Evolutionary conservation across 2,329 filamentous ascomycete species (phyloP).

Genomic region (Beauveria sp.): DNA sequence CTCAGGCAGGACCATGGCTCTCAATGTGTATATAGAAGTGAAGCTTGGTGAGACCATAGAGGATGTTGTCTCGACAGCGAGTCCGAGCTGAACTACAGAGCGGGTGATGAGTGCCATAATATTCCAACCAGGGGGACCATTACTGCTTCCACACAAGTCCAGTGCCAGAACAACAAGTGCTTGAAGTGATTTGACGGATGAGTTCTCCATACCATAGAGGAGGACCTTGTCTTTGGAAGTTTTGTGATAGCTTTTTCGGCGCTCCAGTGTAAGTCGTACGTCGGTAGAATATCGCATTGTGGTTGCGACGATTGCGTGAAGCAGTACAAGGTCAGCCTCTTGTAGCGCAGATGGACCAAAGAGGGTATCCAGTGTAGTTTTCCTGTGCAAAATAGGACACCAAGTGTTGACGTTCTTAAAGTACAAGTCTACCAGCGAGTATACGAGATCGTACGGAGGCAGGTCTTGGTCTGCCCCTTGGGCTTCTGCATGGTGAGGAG

Average conservation of each 20-base stretch:
- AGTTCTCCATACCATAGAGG: constrained; percentile 81
- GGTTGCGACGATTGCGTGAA: constrained; percentile 85
- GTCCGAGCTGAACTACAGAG: constrained; percentile 78
- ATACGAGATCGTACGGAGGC: constrained; percentile 67
- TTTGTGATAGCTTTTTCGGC: constrained; percentile 67
- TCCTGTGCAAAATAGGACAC: constrained; percentile 85
- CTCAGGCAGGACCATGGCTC: constrained; percentile 78
- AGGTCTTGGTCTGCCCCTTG: constrained; percentile 51
- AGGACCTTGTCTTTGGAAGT: constrained; percentile 80
- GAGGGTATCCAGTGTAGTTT: constrained; percentile 71
- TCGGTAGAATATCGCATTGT: constrained; percentile 80
- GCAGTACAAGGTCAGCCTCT: constrained; percentile 71
- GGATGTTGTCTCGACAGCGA: constrained; percentile 77
- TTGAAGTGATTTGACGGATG: constrained; percentile 80
- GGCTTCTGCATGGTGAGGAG: constrained; percentile 8
- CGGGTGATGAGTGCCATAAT: constrained; percentile 82
- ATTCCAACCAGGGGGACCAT: constrained; percentile 89
- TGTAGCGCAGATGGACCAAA: constrained; percentile 72
- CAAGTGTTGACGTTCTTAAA: constrained; percentile 76
- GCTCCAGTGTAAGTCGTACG: constrained; percentile 62
- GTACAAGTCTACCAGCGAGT: constrained; percentile 66
- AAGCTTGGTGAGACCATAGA: constrained; percentile 70
- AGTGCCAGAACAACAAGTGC: constrained; percentile 80
- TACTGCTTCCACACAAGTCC: constrained; percentile 77
- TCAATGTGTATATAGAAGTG: constrained; percentile 80